These are phyloP conservation scores for Venturia pyrina DNA, from an alignment of 2,329 filamentous ascomycete species.

Conservation along the genomic window DNA sequence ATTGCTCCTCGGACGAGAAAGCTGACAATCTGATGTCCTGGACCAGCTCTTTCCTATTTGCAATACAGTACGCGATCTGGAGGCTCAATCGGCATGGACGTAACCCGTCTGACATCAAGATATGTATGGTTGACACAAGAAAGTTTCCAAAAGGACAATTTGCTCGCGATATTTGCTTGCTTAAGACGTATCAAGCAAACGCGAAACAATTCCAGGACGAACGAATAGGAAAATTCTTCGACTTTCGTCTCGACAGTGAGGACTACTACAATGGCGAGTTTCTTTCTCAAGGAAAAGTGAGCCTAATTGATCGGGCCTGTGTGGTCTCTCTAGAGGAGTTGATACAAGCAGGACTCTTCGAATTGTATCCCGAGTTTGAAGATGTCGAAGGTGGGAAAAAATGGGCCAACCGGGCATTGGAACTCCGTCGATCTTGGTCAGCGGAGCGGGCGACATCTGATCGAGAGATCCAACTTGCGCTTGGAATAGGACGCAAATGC, in stretches of 20 bases:
- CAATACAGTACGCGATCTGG: not conserved
- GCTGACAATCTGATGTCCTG: not conserved
- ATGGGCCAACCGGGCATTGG: not conserved
- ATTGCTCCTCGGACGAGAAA: not conserved
- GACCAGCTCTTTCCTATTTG: not conserved
- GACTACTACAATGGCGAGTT: constrained; percentile 5
- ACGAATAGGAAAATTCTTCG: not conserved
- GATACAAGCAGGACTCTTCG: not conserved
- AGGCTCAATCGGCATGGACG: not conserved
- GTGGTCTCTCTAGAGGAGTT: not conserved
- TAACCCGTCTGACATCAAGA: not conserved
- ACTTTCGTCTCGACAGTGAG: not conserved
- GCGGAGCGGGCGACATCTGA: not conserved
- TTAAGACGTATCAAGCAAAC: not conserved
- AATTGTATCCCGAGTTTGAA: not conserved
- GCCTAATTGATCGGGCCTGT: not conserved
- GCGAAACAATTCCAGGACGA: not conserved
- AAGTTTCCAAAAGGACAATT: not conserved
- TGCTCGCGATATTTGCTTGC: not conserved
- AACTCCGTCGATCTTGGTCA: not conserved
- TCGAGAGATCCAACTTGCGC: not conserved
- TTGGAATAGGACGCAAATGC: not conserved
- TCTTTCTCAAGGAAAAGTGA: not conserved
- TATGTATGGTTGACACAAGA: not conserved
- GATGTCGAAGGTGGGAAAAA: not conserved